Base-by-base conservation (phyloP, 257 asterid genomes). In the Solanum megistacrolobum region DNA sequence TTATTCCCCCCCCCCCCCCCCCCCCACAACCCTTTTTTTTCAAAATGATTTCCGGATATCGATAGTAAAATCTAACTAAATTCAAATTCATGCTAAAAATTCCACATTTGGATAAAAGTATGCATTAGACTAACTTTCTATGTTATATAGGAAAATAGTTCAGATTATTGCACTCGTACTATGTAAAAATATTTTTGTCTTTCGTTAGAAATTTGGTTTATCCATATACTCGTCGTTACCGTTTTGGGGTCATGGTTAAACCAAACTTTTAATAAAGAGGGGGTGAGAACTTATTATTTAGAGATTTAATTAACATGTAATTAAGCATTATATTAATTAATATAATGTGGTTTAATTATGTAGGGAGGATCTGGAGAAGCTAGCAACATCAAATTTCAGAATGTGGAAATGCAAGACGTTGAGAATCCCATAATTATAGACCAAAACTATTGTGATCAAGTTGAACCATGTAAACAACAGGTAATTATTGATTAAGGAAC, bases 301-400 rank as follows among this genome's bases (percentile, higher is more conserved):
- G n/a, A 25, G 14, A 25, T 31, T 78, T 41, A 34, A 20, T 78
- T 41, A 34, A 20, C 20, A 74, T 74, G 29, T 78, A 39, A 78
- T 65, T 65, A 65, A 78, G 9, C 9, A 38, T 34, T 9, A 41
- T n/a, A 66, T 68, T 6, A 27, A 68, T 34, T 34, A 36, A 41
- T 81, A 29, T 9, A 16, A 81, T 16, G 27, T 79, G 27, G 82
- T 87, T 25, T 69, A 31, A 69, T 71, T 25, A 66, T 85, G 25
- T 92, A 96, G 98, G 99, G 99, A 13, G 99, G 98, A 71, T 94
- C 95, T 18, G 99, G 99, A 83, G 94, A 92, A 88, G 98, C 95
- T 87, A 94, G 90, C 90, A 94, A 94, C 92, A 95, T 96, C 78
- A 93, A 87, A 69, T 96, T 96, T 89, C 93, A 89, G 81, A 94